Conservation (phyloP, 23 red algal species). For the Cyanidioschyzon merolae region DNA sequence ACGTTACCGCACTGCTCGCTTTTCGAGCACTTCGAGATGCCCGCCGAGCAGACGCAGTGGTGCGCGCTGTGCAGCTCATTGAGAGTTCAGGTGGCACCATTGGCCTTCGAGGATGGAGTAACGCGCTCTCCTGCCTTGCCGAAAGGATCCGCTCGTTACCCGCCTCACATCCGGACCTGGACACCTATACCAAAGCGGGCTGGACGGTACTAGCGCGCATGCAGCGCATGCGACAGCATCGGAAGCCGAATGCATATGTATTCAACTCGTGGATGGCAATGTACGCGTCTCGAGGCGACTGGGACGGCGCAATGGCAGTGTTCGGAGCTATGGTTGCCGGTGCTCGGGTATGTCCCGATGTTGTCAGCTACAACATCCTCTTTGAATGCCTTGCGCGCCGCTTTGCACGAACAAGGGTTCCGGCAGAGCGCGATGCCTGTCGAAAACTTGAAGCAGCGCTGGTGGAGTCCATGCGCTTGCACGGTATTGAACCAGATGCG, state of each 20-base stretch:
- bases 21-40: not conserved
- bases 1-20: slow-evolving; percentile 5
- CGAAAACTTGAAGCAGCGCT: not conserved
- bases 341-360: not conserved
- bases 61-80: not conserved
- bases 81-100: not conserved
- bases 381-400: not conserved
- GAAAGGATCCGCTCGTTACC: not conserved
- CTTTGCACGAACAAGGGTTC: not conserved
- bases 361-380: slow-evolving; percentile 8
- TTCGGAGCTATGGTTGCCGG: slow-evolving; percentile 4
- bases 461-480: not conserved
- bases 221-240: not conserved
- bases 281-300: slow-evolving; percentile 3
- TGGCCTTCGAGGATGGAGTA: not conserved
- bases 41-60: not conserved
- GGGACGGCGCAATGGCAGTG: not conserved
- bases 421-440: not conserved
- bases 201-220: not conserved
- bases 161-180: not conserved
- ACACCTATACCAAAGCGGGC: not conserved
- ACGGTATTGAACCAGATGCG: not conserved
- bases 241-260: not conserved
- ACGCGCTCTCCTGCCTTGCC: not conserved
- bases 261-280: slow-evolving; percentile 11